These are phyloP conservation scores for Talaromyces sp. DNA, from an alignment of 2,329 filamentous ascomycete genomes.

Conservation along the genomic window DNA sequence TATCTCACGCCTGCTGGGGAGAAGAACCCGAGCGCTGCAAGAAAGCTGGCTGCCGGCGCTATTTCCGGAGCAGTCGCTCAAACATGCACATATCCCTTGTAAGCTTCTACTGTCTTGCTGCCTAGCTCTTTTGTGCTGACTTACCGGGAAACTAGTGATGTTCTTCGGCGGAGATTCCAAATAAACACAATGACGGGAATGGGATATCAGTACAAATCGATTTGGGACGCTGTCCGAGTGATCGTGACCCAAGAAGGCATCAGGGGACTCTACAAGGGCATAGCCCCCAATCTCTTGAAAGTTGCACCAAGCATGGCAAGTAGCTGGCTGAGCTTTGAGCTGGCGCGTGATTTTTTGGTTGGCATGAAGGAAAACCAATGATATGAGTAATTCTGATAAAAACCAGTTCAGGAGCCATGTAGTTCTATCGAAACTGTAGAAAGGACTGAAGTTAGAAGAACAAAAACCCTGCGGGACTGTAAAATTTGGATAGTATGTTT, in stretches of 20 bases:
- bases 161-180: slow-evolving; percentile 88
- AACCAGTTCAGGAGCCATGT: not conserved
- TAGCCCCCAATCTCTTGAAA: slow-evolving; percentile 90
- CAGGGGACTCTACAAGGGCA: slow-evolving; percentile 87
- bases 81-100: slow-evolving; percentile 98
- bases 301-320: slow-evolving; percentile 98
- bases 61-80: slow-evolving; percentile 95
- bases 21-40: slow-evolving; percentile 67
- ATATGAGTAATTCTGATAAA: not conserved
- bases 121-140: slow-evolving; percentile 7
- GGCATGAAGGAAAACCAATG: slow-evolving; percentile 37
- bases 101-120: slow-evolving; percentile 33
- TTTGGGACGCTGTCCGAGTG: slow-evolving; percentile 73
- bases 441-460: not conserved
- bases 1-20: slow-evolving; percentile 84
- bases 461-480: not conserved
- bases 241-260: slow-evolving; percentile 82
- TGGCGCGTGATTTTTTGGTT: slow-evolving; percentile 82
- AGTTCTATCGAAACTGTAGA: not conserved
- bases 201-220: slow-evolving; percentile 89
- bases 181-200: slow-evolving; percentile 99
- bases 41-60: slow-evolving; percentile 84
- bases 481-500: not conserved
- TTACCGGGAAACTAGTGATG: slow-evolving; percentile 55
- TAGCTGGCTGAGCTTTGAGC: slow-evolving; percentile 95